phyloP scores from a whole-genome alignment of 768 basidiomycete genomes.

The Imleria badia region DNA sequence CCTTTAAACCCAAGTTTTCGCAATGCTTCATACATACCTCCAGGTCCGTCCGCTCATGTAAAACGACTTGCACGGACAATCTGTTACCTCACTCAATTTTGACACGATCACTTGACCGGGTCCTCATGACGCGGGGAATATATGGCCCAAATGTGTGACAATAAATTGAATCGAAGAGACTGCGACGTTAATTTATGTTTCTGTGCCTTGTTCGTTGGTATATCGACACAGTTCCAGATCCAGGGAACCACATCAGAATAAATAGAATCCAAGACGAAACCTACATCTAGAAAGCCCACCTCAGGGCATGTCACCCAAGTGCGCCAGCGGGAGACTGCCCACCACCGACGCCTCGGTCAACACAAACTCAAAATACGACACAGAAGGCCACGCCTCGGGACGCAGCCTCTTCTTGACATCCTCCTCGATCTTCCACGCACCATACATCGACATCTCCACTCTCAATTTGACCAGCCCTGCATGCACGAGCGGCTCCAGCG shows the following conservation, averaged over 20 bases:
- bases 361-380: conserved; percentile 10
- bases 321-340: not conserved
- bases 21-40: no score
- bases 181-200: not conserved
- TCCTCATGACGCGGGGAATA: not conserved
- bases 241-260: not conserved
- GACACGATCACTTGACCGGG: not conserved
- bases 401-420: conserved; percentile 6
- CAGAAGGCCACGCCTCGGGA: conserved; percentile 9
- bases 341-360: conserved; percentile 8
- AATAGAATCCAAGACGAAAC: not conserved
- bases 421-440: conserved; percentile 7
- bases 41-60: no score
- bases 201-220: not conserved
- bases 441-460: conserved; percentile 9
- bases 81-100: not conserved
- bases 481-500: conserved; percentile 3
- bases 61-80: not conserved
- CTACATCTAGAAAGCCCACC: not conserved
- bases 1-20: not conserved
- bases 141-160: not conserved
- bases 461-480: conserved; percentile 2
- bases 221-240: not conserved
- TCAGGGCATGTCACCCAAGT: not conserved
- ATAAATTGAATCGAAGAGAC: no score